Base-by-base conservation (phyloP, 202 grass and related monocot species). In the Bolboschoenoplectus hybrid region DNA sequence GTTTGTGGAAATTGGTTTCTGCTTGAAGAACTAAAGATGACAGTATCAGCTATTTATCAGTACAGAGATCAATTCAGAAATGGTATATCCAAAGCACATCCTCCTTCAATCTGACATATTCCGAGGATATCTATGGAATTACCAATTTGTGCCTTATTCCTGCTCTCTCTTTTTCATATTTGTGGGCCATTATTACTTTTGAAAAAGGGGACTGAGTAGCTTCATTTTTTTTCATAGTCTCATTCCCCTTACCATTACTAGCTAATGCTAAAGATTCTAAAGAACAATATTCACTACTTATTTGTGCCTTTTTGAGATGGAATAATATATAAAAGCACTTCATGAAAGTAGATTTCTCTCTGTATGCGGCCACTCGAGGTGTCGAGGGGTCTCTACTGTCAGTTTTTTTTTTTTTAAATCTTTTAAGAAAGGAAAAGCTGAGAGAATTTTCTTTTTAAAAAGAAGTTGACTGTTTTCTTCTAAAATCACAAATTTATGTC, bases 81-180 rank as follows among this genome's bases (percentile, higher is more conserved):
- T 17, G 44, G 86, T 87, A 92, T 90, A 90, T 90, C 51, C 81
- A 2, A 8, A 16, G 81, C 74, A 85, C 86, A 86, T 90, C 84
- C 90, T 82, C n/a, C 12, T 80, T 80, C 4, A 39, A 11, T 2
- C 45, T 6, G 4, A 52, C 19, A 74, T 74, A 74, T 74, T 74
- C 46, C 46, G 35, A 13, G 71, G 45, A 74, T 74, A 74, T 74
- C 19, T 74, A 51, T 32, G 46, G 19, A 74, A 74, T 74, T 35
- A 35, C 2, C 26, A 52, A 49, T 35, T 26, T 14, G 72, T 75
- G 26, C 72, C 9, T 52, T 75, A 53, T 75, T 75, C 72, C 47
- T 36, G 20, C 4, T 52, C 14, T 14, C 47, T 11, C 71, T 74
- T 50, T 75, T 74, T 71, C 5, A 8, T 26, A 26, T 9, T 38